Evolutionary conservation across 2,329 filamentous ascomycete genomes (phyloP).

Genomic region (Colletotrichum sp.): DNA sequence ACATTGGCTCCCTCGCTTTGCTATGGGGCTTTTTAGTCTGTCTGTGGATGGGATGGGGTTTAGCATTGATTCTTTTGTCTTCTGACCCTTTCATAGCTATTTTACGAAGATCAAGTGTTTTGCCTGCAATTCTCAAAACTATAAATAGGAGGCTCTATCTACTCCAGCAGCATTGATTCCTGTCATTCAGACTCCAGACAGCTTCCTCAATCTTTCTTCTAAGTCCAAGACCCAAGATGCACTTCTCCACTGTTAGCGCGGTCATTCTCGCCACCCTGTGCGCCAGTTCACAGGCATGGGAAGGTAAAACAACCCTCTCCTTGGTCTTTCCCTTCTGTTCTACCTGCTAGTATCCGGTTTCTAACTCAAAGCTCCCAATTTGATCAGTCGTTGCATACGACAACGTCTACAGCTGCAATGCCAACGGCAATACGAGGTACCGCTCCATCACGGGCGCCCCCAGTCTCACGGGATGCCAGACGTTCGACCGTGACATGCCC

Average conservation of each 20-base stretch:
- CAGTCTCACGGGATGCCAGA: not conserved
- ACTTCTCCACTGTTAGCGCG: too few species aligned
- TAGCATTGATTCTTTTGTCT: rapidly evolving
- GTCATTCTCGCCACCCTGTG: too few species aligned
- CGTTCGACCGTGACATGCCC: not conserved
- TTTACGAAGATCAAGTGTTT: not conserved
- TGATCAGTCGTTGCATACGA: not conserved
- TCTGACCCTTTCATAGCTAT: not conserved
- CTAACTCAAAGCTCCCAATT: not conserved
- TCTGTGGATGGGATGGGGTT: not conserved
- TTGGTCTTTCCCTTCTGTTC: not conserved
- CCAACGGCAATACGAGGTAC: not conserved
- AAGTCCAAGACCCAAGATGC: too few species aligned
- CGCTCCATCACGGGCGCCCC: not conserved
- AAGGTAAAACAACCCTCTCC: not conserved
- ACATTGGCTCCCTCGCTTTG: not conserved
- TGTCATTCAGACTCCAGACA: too few species aligned
- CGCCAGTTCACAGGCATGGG: too few species aligned
- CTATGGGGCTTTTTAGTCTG: not conserved
- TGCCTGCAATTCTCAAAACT: not conserved
- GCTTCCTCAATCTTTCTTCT: too few species aligned
- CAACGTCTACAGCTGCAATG: not conserved
- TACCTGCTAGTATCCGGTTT: too few species aligned
- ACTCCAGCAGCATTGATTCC: not conserved
- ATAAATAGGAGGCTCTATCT: not conserved